Conservation (phyloP, 78 protist species). For the Dictyostelium discoideum region DNA sequence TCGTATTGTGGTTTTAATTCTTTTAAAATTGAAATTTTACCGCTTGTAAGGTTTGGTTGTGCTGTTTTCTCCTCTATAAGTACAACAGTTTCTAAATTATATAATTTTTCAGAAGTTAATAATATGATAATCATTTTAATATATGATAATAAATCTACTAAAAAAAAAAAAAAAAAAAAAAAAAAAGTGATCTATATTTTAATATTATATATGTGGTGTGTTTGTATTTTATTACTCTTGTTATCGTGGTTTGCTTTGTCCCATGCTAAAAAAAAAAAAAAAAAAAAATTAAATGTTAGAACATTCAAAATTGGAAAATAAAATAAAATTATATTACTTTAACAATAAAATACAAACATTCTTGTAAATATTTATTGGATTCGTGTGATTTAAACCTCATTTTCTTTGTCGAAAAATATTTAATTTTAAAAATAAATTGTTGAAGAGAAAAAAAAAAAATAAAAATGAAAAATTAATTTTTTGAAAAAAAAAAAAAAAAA, state of each 20-base stretch:
- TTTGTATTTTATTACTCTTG: background rate
- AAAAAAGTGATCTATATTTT: no score
- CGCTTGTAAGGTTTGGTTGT: conserved; percentile 7
- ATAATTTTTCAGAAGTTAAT: no score
- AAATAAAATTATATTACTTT: no score
- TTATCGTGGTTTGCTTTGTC: background rate
- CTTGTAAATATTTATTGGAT: conserved; percentile 1
- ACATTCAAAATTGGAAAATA: no score
- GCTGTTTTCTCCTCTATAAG: background rate
- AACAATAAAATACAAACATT: background rate
- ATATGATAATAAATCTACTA: no score
- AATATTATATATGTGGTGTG: background rate
- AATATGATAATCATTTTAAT: no score
- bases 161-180: no score
- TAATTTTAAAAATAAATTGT: no score
- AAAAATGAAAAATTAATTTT: background rate
- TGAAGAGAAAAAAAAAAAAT: background rate
- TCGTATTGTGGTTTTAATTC: conserved; percentile 4
- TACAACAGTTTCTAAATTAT: background rate
- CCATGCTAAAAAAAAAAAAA: background rate
- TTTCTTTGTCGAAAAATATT: background rate
- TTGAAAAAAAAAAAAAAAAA: background rate
- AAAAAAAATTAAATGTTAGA: background rate
- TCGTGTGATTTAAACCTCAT: background rate
- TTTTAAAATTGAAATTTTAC: background rate